Base-by-base conservation (phyloP, 768 basidiomycete species). In the Collybiopsis luxurians region DNA sequence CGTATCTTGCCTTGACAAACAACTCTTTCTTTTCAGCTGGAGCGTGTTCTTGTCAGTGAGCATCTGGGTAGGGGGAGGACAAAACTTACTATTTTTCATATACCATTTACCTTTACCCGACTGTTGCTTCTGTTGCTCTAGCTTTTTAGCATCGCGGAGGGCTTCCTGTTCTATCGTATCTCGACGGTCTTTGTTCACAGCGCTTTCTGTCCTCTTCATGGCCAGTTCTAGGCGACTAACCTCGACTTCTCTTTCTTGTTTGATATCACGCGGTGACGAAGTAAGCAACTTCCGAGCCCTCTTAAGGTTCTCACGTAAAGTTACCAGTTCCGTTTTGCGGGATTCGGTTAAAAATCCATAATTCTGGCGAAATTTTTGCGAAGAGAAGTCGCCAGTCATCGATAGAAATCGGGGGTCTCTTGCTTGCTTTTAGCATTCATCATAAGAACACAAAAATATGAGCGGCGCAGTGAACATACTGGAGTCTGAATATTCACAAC, bases 371-470 rank as follows among this genome's bases (percentile, higher is more conserved):
- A 92, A 95, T 31, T 83, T 82, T 45, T 84, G 71, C 0, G 78
- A 63, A 15, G 86, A 82, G 61, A 88, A 85, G 59, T 83, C 76
- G 13, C 93, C 93, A 13, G 88, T 77, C 9, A 89, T 71, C 26
- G 84, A 79, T 26, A 89, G 74, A 72, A 98, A 98, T 46, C 95
- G 84, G 1, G 95, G 95, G 72, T 98, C 95, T 28, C 94, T 83
- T 13, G 85, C 69, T 71, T 86, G 82, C 93, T 95, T 61, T 28
- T 23, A 28, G 17, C 34, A 19, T 12, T 17, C 31, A 45, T 59
- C 5, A 62, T 56, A 43, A 46, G 24, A 40, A 43, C 27, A 21
- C 4, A 39, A 15, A n/a, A 39, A 55, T 23, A 38, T 27, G 58
- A 40, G 42, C 50, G 50, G 49, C 13, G 52, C 47, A 26, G 34